These are phyloP conservation scores for Inonotus obliquus DNA, from an alignment of 1,284 basidiomycete species.

Conservation along the genomic window DNA sequence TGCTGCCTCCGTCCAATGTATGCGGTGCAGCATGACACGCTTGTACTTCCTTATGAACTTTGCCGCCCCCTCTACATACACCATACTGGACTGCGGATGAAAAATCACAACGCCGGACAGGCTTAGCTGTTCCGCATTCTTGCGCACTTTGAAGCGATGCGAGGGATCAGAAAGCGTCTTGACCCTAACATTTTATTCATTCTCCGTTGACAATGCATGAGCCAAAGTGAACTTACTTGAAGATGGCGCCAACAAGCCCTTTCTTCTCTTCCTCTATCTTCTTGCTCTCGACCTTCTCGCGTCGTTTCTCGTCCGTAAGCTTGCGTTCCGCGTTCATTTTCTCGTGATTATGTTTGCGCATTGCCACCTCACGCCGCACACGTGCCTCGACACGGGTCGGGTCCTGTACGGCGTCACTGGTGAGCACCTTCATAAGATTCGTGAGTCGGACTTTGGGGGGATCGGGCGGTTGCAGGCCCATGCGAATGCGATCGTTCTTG, in stretches of 20 bases:
- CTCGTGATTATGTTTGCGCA: slow-evolving; percentile 85
- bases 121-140: slow-evolving; percentile 90
- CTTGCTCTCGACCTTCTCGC: slow-evolving; percentile 83
- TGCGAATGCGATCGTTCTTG: slow-evolving; percentile 91
- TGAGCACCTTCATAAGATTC: slow-evolving; percentile 97
- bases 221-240: slow-evolving; percentile 64
- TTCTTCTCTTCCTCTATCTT: slow-evolving; percentile 83
- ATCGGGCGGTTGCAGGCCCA: slow-evolving; percentile 95
- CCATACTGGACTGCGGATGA: slow-evolving; percentile 83
- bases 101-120: slow-evolving; percentile 89
- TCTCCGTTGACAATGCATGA: slow-evolving; percentile 1
- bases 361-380: slow-evolving; percentile 89
- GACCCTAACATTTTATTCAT: slow-evolving; percentile 47
- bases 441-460: slow-evolving; percentile 94
- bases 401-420: slow-evolving; percentile 94
- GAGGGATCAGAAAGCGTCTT: slow-evolving; percentile 87
- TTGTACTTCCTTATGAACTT: slow-evolving; percentile 90
- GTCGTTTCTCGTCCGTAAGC: slow-evolving; percentile 84
- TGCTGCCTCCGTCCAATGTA: slow-evolving; percentile 93
- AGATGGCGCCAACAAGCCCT: slow-evolving; percentile 84
- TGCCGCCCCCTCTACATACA: slow-evolving; percentile 89
- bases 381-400: slow-evolving; percentile 96
- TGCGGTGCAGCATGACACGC: slow-evolving; percentile 81
- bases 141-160: slow-evolving; percentile 94
- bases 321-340: slow-evolving; percentile 91